Evolutionary conservation across 129 eudicot species (phyloP).

Genomic region (Centaurea solstitialis): DNA sequence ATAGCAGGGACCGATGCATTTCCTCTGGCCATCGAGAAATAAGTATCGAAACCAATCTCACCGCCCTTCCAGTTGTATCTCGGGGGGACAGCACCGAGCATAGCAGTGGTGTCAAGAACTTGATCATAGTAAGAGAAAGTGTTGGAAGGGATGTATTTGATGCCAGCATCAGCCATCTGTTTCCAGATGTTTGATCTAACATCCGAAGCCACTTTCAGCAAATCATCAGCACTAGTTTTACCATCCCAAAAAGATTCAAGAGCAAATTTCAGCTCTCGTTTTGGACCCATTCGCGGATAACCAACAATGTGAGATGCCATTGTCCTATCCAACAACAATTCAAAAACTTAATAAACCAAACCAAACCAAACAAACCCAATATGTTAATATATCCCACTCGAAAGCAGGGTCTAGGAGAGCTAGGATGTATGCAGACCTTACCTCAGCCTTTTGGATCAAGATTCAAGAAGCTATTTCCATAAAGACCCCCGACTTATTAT

Average conservation of each 20-base stretch:
- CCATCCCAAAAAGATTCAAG: conserved; percentile 89
- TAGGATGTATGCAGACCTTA: not conserved
- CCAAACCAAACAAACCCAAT: not conserved
- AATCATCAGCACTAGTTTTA: conserved; percentile 77
- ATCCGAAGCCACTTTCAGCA: conserved; percentile 73
- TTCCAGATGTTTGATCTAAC: conserved; percentile 79
- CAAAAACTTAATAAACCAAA: not conserved
- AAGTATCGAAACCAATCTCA: conserved; percentile 71
- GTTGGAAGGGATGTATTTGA: conserved; percentile 83
- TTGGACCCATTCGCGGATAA: conserved; percentile 91
- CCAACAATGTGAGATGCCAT: conserved; percentile 95
- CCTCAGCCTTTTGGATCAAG: not conserved
- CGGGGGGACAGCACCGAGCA: conserved; percentile 84
- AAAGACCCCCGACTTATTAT: not conserved
- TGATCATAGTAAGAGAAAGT: conserved; percentile 78
- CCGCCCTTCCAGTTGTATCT: conserved; percentile 75
- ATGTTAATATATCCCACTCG: not conserved
- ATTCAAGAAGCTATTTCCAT: not conserved
- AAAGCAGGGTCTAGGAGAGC: not conserved
- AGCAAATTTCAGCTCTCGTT: conserved; percentile 79
- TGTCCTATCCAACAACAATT: conserved; percentile 28
- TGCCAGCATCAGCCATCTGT: conserved; percentile 75
- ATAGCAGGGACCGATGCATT: conserved; percentile 86
- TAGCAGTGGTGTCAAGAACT: conserved; percentile 77
- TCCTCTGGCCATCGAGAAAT: conserved; percentile 89